phyloP scores from a whole-genome alignment of 208 protist species.

The Wallacemonas rigidus region DNA sequence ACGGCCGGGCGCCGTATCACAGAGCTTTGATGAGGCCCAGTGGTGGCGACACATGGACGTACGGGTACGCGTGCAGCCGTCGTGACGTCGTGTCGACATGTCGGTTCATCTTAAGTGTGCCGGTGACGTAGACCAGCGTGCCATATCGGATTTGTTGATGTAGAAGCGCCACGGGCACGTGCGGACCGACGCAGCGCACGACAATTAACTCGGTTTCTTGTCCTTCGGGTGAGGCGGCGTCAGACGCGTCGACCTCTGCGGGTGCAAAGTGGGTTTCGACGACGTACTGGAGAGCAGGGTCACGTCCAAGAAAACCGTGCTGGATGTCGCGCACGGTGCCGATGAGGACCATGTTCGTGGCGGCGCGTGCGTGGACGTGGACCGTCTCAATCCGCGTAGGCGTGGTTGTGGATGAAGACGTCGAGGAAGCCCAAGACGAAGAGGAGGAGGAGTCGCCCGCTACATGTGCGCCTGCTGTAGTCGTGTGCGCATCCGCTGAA shows the following conservation, averaged over 20 bases:
- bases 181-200: constrained; percentile 64
- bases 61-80: constrained; percentile 79
- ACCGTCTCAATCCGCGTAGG: constrained; percentile 10
- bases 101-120: constrained; percentile 74
- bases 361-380: constrained; percentile 58
- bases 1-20: constrained; percentile 2
- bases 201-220: constrained; percentile 72
- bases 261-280: constrained; percentile 18
- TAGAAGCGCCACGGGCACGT: constrained; percentile 44
- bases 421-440: not conserved
- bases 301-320: constrained; percentile 57
- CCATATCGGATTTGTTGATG: constrained; percentile 54
- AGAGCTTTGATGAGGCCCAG: constrained; percentile 60
- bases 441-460: not conserved
- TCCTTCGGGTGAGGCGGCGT: not conserved
- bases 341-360: constrained; percentile 59
- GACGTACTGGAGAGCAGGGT: constrained; percentile 68
- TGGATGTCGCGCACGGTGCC: constrained; percentile 74
- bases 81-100: constrained; percentile 64
- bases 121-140: constrained; percentile 53
- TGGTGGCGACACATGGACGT: constrained; percentile 75
- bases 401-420: not conserved
- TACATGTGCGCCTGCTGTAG: too few relatives aligned
- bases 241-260: not conserved
- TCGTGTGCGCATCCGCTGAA: too few relatives aligned